A percentile compares a stretch with the other conserved stretches of the same genome.
phyloP scores from a whole-genome alignment of 192 early-diverging fungal genomes.

The Polychytrium aggregatum region DNA sequence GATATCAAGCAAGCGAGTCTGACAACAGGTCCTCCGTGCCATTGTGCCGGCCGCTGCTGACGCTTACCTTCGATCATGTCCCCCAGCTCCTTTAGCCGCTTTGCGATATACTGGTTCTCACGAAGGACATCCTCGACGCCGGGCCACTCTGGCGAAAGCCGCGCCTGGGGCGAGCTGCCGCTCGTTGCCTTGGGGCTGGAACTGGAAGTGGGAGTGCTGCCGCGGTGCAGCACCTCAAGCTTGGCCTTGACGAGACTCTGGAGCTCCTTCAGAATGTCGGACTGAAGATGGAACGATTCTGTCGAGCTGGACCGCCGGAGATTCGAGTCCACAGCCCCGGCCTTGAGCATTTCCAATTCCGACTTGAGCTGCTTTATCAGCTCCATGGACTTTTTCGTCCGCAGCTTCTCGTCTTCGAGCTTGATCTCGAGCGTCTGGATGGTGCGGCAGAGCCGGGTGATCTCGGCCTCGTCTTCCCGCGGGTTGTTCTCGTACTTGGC shows the following conservation, averaged over 20 bases:
- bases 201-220: not conserved
- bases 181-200: not conserved
- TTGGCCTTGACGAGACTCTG: not conserved
- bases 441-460: not conserved
- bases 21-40: no score
- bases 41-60: no score
- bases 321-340: not conserved
- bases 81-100: no score
- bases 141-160: no score
- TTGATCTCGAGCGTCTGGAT: not conserved
- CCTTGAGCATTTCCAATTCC: not conserved
- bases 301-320: not conserved
- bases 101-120: no score
- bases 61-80: no score
- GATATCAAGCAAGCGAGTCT: no score
- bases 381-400: conserved; percentile 5
- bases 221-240: not conserved
- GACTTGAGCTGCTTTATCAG: conserved; percentile 3
- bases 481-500: not conserved
- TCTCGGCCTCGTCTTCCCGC: not conserved
- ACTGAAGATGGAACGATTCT: no score
- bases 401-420: conserved; percentile 7
- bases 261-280: not conserved
- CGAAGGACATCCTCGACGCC: no score
- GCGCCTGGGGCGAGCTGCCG: no score